phyloP scores from a whole-genome alignment of 805 yeast genomes.

The Naumovozyma castellii region DNA sequence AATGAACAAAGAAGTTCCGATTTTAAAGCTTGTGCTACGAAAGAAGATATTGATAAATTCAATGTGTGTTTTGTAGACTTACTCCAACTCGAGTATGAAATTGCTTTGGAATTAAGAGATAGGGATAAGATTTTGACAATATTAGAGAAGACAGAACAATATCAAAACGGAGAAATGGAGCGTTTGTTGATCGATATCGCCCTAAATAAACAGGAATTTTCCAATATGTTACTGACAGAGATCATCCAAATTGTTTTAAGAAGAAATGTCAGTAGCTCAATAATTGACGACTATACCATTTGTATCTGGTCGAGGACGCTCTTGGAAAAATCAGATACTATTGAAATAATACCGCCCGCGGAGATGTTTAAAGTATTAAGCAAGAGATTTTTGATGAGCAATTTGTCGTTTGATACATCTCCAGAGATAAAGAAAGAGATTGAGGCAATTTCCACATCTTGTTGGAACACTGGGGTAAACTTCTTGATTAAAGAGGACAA shows the following conservation, averaged over 20 bases:
- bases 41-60: conserved; percentile 8
- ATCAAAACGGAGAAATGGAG: conserved; percentile 16
- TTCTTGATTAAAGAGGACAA: conserved; percentile 17
- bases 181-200: conserved; percentile 15
- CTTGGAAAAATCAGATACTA: conserved; percentile 8
- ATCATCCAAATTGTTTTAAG: conserved; percentile 17
- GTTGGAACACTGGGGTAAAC: conserved; percentile 35
- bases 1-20: conserved; percentile 6
- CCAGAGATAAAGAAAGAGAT: conserved; percentile 19
- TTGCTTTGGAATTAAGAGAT: conserved; percentile 18
- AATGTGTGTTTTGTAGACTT: conserved; percentile 17
- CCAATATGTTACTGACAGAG: conserved; percentile 11
- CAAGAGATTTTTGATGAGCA: too few species aligned
- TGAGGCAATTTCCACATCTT: conserved; percentile 30
- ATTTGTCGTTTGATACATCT: neutral
- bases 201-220: conserved; percentile 7
- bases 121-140: conserved; percentile 14
- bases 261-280: conserved; percentile 14
- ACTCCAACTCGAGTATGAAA: conserved; percentile 18
- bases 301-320: conserved; percentile 27
- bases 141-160: conserved; percentile 11
- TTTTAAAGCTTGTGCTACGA: conserved; percentile 5
- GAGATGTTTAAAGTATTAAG: neutral
- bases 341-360: neutral
- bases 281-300: conserved; percentile 9